These are phyloP conservation scores for Botrytis medusae DNA, from an alignment of 2,329 filamentous ascomycete species.

Conservation along the genomic window DNA sequence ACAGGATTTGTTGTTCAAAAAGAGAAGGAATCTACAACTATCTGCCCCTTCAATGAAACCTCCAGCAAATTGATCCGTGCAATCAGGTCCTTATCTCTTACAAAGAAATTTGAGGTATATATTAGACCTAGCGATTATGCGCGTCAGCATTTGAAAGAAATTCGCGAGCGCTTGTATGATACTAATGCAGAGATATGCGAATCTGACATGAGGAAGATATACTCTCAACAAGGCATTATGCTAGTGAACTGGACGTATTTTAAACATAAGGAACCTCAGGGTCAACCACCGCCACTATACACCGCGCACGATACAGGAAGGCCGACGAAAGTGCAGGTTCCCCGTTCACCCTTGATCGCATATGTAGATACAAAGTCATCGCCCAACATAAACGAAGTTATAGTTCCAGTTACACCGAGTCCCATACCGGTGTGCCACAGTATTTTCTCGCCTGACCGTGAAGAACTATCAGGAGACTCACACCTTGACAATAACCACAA, in stretches of 20 bases:
- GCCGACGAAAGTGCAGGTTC: conserved; percentile 7
- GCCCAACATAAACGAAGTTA: neutral
- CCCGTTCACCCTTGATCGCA: neutral
- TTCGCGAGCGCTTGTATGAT: neutral
- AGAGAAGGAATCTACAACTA: neutral
- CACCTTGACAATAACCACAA: neutral
- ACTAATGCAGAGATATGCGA: neutral
- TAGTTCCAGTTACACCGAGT: conserved; percentile 2
- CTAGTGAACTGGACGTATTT: neutral
- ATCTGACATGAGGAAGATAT: neutral
- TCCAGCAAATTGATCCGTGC: conserved; percentile 1
- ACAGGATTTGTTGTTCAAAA: conserved; percentile 6
- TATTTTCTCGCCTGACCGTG: neutral
- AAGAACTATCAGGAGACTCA: neutral
- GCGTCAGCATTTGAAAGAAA: neutral
- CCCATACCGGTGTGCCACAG: neutral
- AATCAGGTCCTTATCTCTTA: neutral
- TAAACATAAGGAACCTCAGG: neutral
- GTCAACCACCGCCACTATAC: neutral
- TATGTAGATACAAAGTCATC: neutral
- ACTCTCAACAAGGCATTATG: neutral
- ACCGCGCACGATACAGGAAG: neutral
- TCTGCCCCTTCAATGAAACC: neutral
- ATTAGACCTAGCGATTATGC: conserved; percentile 8
- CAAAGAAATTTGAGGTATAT: neutral